phyloP scores from a whole-genome alignment of 164 flowering plant species.

The Liriodendron chinense region DNA sequence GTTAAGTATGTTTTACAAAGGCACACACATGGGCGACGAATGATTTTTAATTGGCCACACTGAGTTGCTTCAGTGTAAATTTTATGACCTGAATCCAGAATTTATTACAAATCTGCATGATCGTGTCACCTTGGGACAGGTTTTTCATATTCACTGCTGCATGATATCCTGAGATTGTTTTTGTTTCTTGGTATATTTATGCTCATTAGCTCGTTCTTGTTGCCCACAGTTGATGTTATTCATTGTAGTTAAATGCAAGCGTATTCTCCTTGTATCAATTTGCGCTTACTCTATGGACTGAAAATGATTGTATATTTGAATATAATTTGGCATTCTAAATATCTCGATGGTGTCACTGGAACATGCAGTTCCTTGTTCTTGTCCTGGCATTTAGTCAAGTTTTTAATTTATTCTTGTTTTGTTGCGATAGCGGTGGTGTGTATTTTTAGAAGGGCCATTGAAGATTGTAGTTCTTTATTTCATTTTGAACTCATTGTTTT shows the following conservation, averaged over 20 bases:
- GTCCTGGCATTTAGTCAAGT: not conserved
- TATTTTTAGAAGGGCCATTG: too few species aligned
- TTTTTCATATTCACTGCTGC: too few species aligned
- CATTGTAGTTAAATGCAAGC: not conserved
- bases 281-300: not conserved
- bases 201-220: too few species aligned
- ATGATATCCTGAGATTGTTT: not conserved
- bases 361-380: not conserved
- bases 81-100: too few species aligned
- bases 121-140: too few species aligned
- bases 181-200: not conserved
- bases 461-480: not conserved
- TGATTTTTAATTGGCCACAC: too few species aligned
- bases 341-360: not conserved
- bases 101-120: too few species aligned
- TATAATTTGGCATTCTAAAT: not conserved
- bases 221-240: not conserved
- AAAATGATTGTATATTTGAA: not conserved
- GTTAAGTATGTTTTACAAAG: too few species aligned
- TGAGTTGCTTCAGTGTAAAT: too few species aligned
- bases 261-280: not conserved
- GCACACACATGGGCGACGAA: too few species aligned
- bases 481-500: slow-evolving; percentile 7
- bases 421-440: not conserved
- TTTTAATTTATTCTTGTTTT: not conserved